Percentiles rank a stretch among this genome's conserved stretches.
Evolutionary conservation across 495 filamentous ascomycete genomes (phyloP).

Genomic region (Alectoria sarmentosa): DNA sequence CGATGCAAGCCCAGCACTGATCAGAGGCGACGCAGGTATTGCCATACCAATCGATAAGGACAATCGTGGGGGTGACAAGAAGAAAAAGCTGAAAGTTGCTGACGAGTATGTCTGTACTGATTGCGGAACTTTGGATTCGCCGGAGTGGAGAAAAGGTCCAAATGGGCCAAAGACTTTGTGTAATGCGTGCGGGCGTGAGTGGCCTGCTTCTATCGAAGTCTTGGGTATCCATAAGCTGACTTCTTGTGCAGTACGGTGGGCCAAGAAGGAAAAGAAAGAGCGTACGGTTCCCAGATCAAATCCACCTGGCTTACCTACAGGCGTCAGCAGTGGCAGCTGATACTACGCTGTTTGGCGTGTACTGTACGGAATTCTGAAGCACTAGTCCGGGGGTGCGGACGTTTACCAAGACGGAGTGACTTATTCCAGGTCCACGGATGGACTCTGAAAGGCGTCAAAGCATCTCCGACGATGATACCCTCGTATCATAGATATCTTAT

Average conservation of each 20-base stretch:
- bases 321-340: constrained; percentile 26
- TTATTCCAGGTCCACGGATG: neutral
- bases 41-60: constrained; percentile 73
- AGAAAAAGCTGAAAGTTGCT: constrained; percentile 80
- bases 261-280: constrained; percentile 70
- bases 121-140: constrained; percentile 89
- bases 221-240: constrained; percentile 9
- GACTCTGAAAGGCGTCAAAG: constrained; percentile 1
- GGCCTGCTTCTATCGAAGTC: neutral
- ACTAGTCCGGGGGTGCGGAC: neutral
- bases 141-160: constrained; percentile 95
- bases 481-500: constrained; percentile 8
- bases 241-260: constrained; percentile 52
- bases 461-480: constrained; percentile 15
- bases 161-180: constrained; percentile 92
- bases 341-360: neutral
- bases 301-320: constrained; percentile 24
- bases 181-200: constrained; percentile 86
- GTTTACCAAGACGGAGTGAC: neutral
- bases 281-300: constrained; percentile 21
- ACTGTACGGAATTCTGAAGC: neutral
- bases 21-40: constrained; percentile 81
- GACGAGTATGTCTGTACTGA: constrained; percentile 97
- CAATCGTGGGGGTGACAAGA: constrained; percentile 60
- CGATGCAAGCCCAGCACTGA: constrained; percentile 64